Base-by-base conservation (phyloP, 2,329 filamentous ascomycete genomes). In the Nemania sp. region DNA sequence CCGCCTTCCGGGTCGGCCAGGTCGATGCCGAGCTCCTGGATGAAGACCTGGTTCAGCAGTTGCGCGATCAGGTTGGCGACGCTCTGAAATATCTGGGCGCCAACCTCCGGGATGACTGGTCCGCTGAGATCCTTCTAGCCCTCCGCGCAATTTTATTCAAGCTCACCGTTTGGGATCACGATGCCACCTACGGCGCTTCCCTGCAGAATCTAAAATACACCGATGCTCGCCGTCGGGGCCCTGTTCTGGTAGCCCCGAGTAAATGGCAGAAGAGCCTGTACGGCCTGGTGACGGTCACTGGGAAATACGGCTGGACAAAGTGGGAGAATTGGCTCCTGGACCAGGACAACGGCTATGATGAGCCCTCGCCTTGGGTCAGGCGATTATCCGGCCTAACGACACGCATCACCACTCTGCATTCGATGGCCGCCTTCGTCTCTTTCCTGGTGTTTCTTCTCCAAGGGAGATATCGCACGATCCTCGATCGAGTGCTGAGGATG, bases 21-120 rank as follows among this genome's bases (percentile, higher is more conserved):
- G 91, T 98, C 45, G 95, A 99, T 75, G 92, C 95, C 39, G 95
- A 98, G 75, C 81, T 99, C 51, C 83, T 99, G 17, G 95, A 99
- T 75, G 92, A 97, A 72, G 95, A 98, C 78, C 82, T 99, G 47
- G 81, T 98, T 21, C 85, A 86, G n/a, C 82, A 98, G 66, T 80
- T 99, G 60, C 92, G 90, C 72, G 86, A 84, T 5, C 94, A 99
- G 76, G 91, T 95, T 34, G 89, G 87, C 67, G 92, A 97, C 67
- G 95, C 88, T 12, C 79, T 98, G 60, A 96, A 93, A 73, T 95
- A 97, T 74, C 90, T 93, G 48, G 88, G 88, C 67, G 76, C 83
- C 29, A 80, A 93, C 74, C 77, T 96, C 46, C 86, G 90, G 60
- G 92, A 97, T 74, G 91, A 96, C 71, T 97, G 91, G 87, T 87